Evolutionary conservation across 306 rosid genomes (phyloP).

Genomic region (Fragaria nilgerrensis): DNA sequence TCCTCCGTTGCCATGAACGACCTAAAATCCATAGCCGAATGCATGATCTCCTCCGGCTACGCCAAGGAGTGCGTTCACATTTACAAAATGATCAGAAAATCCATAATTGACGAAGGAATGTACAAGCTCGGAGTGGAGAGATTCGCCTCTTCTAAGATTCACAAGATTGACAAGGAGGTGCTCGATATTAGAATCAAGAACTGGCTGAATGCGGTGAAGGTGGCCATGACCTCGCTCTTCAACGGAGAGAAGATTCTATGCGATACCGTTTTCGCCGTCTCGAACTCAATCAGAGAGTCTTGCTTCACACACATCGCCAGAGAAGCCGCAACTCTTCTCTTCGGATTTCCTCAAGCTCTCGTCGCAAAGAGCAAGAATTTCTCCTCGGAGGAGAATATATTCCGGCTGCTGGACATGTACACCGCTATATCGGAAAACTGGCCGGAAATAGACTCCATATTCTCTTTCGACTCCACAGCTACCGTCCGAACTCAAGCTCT

Average conservation of each 20-base stretch:
- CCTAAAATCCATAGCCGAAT: conserved; percentile 56
- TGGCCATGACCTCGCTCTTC: conserved; percentile 50
- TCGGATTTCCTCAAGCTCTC: conserved; percentile 54
- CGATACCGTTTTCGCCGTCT: conserved; percentile 56
- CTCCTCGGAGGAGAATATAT: conserved; percentile 45
- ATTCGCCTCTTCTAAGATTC: conserved; percentile 40
- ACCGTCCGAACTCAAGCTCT: conserved; percentile 39
- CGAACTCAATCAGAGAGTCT: conserved; percentile 51
- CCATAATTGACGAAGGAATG: conserved; percentile 70
- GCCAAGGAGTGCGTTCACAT: conserved; percentile 60
- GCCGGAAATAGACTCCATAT: conserved; percentile 68
- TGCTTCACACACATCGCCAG: conserved; percentile 60
- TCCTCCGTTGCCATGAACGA: conserved; percentile 52
- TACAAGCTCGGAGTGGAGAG: conserved; percentile 55
- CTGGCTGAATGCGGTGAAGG: conserved; percentile 60
- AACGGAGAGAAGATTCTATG: conserved; percentile 71
- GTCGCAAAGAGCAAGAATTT: conserved; percentile 43
- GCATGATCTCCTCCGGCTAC: conserved; percentile 82
- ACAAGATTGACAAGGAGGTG: conserved; percentile 53
- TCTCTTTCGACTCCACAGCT: conserved; percentile 45
- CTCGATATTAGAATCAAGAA: conserved; percentile 49
- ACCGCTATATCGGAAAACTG: conserved; percentile 29
- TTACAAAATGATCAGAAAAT: conserved; percentile 59
- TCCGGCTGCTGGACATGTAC: conserved; percentile 65
- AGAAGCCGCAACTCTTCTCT: conserved; percentile 61